Percentiles rank a stretch among this genome's conserved stretches.
phyloP scores from a whole-genome alignment of 768 basidiomycete genomes.

The Tulasnella sp. region DNA sequence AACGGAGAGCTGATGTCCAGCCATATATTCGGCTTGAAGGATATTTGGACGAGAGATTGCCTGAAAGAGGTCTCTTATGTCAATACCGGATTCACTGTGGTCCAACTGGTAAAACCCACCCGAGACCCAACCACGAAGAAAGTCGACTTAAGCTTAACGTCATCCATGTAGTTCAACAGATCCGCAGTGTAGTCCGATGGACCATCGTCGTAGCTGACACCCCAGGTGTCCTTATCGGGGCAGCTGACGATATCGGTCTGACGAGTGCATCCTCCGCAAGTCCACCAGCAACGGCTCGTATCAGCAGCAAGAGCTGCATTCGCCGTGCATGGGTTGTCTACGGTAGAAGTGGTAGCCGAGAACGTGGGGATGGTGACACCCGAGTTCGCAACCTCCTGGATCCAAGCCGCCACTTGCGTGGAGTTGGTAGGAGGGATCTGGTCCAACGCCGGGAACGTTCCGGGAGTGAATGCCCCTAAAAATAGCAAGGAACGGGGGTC shows the following conservation, averaged over 20 bases:
- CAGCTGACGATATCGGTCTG: constrained; percentile 67
- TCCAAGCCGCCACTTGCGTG: constrained; percentile 61
- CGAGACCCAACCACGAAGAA: constrained; percentile 87
- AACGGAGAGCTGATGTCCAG: constrained; percentile 67
- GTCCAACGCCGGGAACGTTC: constrained; percentile 64
- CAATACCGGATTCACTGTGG: background rate
- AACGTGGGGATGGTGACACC: constrained; percentile 55
- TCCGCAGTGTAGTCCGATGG: constrained; percentile 70
- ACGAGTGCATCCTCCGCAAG: constrained; percentile 63
- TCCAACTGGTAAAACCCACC: constrained; percentile 28
- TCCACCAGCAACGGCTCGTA: constrained; percentile 65
- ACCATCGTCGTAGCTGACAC: constrained; percentile 65
- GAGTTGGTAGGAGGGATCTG: constrained; percentile 50
- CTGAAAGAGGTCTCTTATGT: background rate
- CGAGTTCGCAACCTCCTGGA: constrained; percentile 40
- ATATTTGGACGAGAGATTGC: constrained; percentile 58
- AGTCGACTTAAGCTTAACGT: constrained; percentile 61
- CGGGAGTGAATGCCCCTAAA: constrained; percentile 36
- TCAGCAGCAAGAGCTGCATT: constrained; percentile 52
- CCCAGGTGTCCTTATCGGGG: constrained; percentile 54
- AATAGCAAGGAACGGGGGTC: background rate
- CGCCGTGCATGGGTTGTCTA: constrained; percentile 41
- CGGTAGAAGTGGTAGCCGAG: constrained; percentile 26
- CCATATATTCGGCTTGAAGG: constrained; percentile 68
- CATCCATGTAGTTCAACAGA: constrained; percentile 61